Evolutionary conservation across 108 stramenopile genomes (phyloP).

Genomic region (Cyclostephanos tholiformis): DNA sequence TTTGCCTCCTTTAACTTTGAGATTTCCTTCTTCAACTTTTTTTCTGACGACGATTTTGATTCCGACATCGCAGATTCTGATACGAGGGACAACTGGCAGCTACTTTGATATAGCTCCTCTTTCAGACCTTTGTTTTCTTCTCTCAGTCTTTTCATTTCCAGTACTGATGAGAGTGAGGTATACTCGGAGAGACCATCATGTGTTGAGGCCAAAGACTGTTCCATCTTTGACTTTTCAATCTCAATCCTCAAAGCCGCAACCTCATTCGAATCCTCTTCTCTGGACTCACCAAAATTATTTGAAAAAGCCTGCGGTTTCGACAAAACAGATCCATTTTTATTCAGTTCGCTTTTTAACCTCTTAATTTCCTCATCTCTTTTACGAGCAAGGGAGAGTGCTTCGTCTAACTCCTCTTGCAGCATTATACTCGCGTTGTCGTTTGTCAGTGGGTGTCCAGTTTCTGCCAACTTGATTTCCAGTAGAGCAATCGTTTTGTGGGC

Average conservation of each 20-base stretch:
- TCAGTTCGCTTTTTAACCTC: slow-evolving; percentile 20
- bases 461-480: slow-evolving; percentile 20
- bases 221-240: slow-evolving; percentile 25
- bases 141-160: slow-evolving; percentile 15
- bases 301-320: neutral
- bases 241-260: slow-evolving; percentile 25
- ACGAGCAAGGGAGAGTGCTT: slow-evolving; percentile 35
- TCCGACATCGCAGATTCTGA: neutral
- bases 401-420: slow-evolving; percentile 22
- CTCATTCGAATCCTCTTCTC: slow-evolving; percentile 20
- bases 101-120: slow-evolving; percentile 26
- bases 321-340: neutral
- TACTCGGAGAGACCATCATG: neutral
- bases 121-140: slow-evolving; percentile 49
- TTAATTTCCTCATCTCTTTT: slow-evolving; percentile 27
- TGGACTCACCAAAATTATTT: slow-evolving; percentile 10
- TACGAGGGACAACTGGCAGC: neutral
- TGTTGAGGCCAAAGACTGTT: slow-evolving; percentile 10
- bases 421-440: slow-evolving; percentile 1
- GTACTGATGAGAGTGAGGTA: slow-evolving; percentile 7
- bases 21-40: slow-evolving; percentile 43
- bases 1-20: slow-evolving; percentile 52
- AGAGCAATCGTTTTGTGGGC: slow-evolving; percentile 12
- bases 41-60: slow-evolving; percentile 11
- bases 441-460: neutral